Base-by-base conservation (phyloP, 108 stramenopile species). In the Cyclotella choctawhatcheeana region DNA sequence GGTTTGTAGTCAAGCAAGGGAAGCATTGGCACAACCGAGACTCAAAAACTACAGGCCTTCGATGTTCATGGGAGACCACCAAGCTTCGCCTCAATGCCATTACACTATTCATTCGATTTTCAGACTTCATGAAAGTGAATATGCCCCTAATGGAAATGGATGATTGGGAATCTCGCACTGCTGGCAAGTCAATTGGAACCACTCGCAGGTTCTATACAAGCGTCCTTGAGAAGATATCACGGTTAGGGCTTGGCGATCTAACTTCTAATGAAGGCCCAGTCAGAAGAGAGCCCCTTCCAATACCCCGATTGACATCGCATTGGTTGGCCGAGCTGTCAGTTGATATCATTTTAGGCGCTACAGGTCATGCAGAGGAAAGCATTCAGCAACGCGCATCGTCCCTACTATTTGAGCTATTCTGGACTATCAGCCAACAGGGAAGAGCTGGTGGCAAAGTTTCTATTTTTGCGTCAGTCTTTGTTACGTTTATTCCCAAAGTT, bases 331-430 rank as follows among this genome's bases (percentile, higher is more conserved):
- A 92, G 56, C 74, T 92, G 0, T 82, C 88, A 29, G 77, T 84
- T 20, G 94, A 95, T 60, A 86, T 95, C 22, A 92, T 91, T 67
- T 63, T 95, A 21, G 48, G 82, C 22, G 91, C 88, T n/a, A 86
- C 87, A 5, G 91, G 89, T 27, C 91, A 95, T 58, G 88, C 82
- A 0, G 91, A 95, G 43, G 85, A 86, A 50, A 78, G 79, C 44
- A 91, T 95, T 47, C 94, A 93, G 64, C 76, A 84, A n/a, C 79
- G 94, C 56, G 81, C 94, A 53, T 67, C 89, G 4, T 89, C 94
- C 17, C 77, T 92, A 3, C 61, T 95, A n/a, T 79, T 88, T 34
- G 94, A 95, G 58, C 63, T 95, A 13, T 91, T 95, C 59, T 95
- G 94, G 91, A 48, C 80, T 3, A 71, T 79, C 32, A 91, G 89